A percentile compares a stretch with the other conserved stretches of the same genome.
phyloP scores from a whole-genome alignment of 495 filamentous ascomycete genomes.

The Podospora sp. region DNA sequence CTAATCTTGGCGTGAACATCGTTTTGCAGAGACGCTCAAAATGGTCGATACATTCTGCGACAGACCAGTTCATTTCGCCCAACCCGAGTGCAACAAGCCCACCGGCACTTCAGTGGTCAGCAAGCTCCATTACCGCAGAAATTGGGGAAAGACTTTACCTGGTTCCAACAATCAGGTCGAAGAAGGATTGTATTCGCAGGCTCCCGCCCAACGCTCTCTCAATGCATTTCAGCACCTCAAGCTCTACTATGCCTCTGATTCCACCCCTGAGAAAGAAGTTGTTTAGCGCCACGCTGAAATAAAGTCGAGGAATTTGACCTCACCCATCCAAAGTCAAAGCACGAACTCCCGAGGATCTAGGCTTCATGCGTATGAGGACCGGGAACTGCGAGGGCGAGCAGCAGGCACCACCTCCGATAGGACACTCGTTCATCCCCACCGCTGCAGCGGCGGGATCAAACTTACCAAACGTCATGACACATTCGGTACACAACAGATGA shows the following conservation, averaged over 20 bases:
- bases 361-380: constrained; percentile 8
- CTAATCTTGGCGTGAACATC: constrained; percentile 4
- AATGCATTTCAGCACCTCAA: constrained; percentile 14
- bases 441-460: neutral
- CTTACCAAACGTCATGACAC: constrained; percentile 8
- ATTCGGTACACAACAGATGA: constrained; percentile 8
- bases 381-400: neutral
- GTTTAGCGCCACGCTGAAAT: neutral
- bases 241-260: constrained; percentile 15
- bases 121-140: neutral
- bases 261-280: constrained; percentile 7
- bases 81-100: constrained; percentile 10
- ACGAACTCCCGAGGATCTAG: constrained; percentile 6
- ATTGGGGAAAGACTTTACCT: constrained; percentile 1
- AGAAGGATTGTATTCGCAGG: constrained; percentile 12
- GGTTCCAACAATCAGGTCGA: constrained; percentile 17
- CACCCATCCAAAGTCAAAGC: constrained; percentile 8
- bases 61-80: constrained; percentile 8
- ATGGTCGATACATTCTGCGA: constrained; percentile 6
- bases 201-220: neutral
- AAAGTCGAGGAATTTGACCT: neutral
- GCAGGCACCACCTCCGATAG: constrained; percentile 3
- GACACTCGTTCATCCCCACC: neutral
- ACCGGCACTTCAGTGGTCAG: constrained; percentile 4
- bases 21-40: constrained; percentile 1